Evolutionary conservation across 2,329 filamentous ascomycete genomes (phyloP), one percentile per base, ranked within the genome.

Genomic region (Cyanodermella asteris): DNA sequence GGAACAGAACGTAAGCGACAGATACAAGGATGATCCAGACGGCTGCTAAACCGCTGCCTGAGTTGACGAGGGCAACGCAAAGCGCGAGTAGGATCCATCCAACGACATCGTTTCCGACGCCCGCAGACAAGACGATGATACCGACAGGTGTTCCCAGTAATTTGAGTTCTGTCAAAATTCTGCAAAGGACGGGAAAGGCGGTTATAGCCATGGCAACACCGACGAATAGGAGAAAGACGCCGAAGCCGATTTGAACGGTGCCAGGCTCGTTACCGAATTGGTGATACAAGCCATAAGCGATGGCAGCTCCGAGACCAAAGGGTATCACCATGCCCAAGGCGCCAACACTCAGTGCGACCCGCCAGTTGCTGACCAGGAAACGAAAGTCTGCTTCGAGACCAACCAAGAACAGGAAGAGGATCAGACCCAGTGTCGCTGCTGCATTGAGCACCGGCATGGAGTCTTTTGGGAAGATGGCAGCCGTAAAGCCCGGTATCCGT

Each of bases 131-230:
- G 2, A 82, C 76, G 18, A 90, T 90, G 18, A 91, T 66, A 40
- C 82, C 82, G 5, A 91, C 82, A 1, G 72, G 64, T 2, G 80
- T 87, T 27, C 64, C 55, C 4, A 94, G 67, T 24, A 94, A 57
- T 38, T 91, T 87, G 26, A 94, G 56, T 46, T 91, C 82, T 0
- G 80, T 84, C 35, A 94, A 54, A 36, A 94, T 94, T 45, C 84
- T 76, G 42, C 84, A 93, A 8, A 94, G 64, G 1, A 94, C 84
- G 0, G 84, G 84, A 38, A 94, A 73, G 9, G 68, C 68, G 1
- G 84, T 93, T 37, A 94, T 94, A 15, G 81, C 76, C 48, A 93
- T 72, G 1, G 84, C 84, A 26, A 91, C 82, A 46, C 82, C 84
- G 34, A 93, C 76, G 43, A 94, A 94, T 13, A 81, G 57, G 47